Base-by-base conservation (phyloP, 192 early-diverging fungal genomes). In the Podochytrium sp. region DNA sequence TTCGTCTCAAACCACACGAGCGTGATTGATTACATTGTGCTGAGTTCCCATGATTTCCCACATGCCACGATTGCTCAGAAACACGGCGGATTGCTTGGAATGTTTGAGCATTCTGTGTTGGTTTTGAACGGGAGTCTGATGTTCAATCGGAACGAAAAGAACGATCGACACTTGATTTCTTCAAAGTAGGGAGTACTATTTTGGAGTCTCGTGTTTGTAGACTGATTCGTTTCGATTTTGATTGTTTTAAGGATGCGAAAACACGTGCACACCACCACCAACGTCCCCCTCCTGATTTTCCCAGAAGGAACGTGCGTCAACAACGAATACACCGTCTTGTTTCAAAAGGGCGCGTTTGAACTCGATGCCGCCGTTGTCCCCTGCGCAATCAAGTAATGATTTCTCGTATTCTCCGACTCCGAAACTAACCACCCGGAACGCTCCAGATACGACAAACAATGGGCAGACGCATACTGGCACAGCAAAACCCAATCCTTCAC, bases 301-400 rank as follows among this genome's bases (percentile, higher is more conserved):
- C 85, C 85, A 12, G 85, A 87, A 75, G 85, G 83, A 18, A 87
- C 85, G 6, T 87, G 85, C 63, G 85, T 86, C 34, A 85, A 85
- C 57, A 87, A 87, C 61, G 85, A 87, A 50, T 84, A 85, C 61
- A 87, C 85, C 23, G 85, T 87, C 18, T 75, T 87, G 2, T 87
- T 87, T 76, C 85, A 87, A 50, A 87, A 87, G 60, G 85, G 85
- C n/a, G 83, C 85, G 5, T 87, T 87, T 58, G 85, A 87, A 14
- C 78, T 85, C 39, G 85, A 81, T 47, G 80, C 81, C 16, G 65
- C 60, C 1, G 77, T 87, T 51, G 77, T 76, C n/a, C 85, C 85
- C 14, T 81, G 81, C 27, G 85, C 85, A 23, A 83, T 87, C 56
- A 81, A 82, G 77, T 83, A 49, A 43, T 63, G 30, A 16, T 30